Evolutionary conservation across 805 yeast species (phyloP).

Genomic region (Metschnikowia matae): DNA sequence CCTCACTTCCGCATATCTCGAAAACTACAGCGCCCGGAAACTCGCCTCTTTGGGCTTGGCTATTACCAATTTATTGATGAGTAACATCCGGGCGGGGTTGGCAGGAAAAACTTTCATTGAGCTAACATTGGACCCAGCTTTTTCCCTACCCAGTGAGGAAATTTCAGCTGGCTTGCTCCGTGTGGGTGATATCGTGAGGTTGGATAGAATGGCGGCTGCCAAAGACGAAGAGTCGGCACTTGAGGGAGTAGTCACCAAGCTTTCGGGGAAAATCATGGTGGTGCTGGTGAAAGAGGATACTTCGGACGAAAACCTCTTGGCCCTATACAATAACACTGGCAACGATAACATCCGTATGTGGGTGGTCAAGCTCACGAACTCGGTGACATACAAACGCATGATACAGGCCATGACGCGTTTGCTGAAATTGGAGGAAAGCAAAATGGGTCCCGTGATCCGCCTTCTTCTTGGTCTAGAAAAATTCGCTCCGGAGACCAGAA

Average conservation of each 20-base stretch:
- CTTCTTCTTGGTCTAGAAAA: constrained; percentile 43
- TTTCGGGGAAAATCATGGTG: constrained; percentile 44
- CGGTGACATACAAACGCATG: constrained; percentile 75
- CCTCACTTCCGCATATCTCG: constrained; percentile 30
- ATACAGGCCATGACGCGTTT: constrained; percentile 68
- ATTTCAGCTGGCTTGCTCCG: constrained; percentile 51
- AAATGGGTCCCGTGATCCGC: constrained; percentile 34
- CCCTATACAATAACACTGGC: constrained; percentile 41
- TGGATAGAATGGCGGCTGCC: constrained; percentile 44
- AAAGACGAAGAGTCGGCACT: constrained; percentile 25
- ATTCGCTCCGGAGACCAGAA: constrained; percentile 21
- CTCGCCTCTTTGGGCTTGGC: constrained; percentile 77
- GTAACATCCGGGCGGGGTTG: constrained; percentile 67
- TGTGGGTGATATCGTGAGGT: constrained; percentile 72
- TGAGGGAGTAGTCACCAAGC: constrained; percentile 64
- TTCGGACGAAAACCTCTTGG: constrained; percentile 48
- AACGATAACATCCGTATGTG: constrained; percentile 47
- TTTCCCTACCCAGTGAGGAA: constrained; percentile 24
- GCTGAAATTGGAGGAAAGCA: constrained; percentile 40
- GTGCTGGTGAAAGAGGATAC: constrained; percentile 53
- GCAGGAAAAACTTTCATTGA: constrained; percentile 75
- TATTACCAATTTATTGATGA: constrained; percentile 55
- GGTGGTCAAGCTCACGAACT: constrained; percentile 64
- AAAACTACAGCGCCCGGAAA: constrained; percentile 50
- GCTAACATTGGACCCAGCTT: constrained; percentile 52